Base-by-base conservation (phyloP, 208 protist species). In the Pavlovales sp. region DNA sequence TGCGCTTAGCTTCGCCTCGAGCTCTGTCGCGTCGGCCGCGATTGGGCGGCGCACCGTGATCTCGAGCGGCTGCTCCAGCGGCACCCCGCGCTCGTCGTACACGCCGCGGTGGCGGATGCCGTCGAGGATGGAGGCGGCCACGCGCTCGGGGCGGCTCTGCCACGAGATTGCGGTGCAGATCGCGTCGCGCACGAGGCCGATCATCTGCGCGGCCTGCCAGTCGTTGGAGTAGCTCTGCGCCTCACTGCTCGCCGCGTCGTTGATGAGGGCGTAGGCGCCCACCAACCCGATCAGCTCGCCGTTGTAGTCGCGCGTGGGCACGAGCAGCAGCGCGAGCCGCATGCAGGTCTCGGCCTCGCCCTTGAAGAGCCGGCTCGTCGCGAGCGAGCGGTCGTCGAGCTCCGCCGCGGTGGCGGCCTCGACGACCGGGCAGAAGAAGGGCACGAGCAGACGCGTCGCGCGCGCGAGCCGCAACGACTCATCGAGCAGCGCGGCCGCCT, bases 151-250 rank as follows among this genome's bases (percentile, higher is more conserved):
- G 22, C 57, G 57, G 14, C 57, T 2, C 57, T 71, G 57, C 57
- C 57, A 71, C 57, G 57, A 71, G 18, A 71, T 10, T 28, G 57
- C 57, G 57, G 57, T 71, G 14, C 14, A 8, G 57, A 71, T 71
- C 57, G 57, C 57, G 57, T 71, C 57, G 14, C 14, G 26, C 14
- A 71, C 57, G 57, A 71, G 57, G 18, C 57, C 57, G 57, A 71
- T 71, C 57, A 71, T 71, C 57, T 71, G 57, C 57, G 57, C 57
- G 57, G 57, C 57, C 57, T 71, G 57, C 57, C 57, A 71, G 57
- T 71, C 57, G 57, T 71, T 71, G 14, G 57, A 71, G 57, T 32
- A 32, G 57, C 57, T 71, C 57, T 8, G 14, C 57, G 57, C 5
- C 26, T 71, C 57, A 2, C 14, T 30, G 18, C 1, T 32, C 57